Evolutionary conservation across 805 yeast genomes (phyloP), one percentile per base, ranked within the genome.

Genomic region (Lipomyces kockii): DNA sequence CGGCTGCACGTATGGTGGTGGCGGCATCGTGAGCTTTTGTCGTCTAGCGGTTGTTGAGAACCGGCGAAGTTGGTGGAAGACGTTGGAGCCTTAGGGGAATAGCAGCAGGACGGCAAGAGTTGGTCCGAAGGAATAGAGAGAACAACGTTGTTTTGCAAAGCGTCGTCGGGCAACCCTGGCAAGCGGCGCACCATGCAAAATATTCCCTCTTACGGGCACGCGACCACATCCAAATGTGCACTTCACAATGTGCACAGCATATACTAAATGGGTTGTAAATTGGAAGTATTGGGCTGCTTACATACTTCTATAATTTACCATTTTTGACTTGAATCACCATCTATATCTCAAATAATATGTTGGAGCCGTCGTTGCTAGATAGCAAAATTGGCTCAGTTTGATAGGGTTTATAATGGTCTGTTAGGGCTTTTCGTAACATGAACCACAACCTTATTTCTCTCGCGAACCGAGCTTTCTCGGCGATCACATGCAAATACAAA

Each of bases 1-100:
- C 5, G 72, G 70, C 59, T 69, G 70, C 39, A 69, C 66, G 66
- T 69, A 69, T 14, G 72, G 72, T 8, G 72, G 72, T 43, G 72
- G 72, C 12, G 72, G 72, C 72, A 69, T 69, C 37, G 62, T 34
- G 49, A n/a, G 49, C 49, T 17, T n/a, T 9, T 25, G 27, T 25
- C 2, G 34, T 14, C 29, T 27, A 27, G 14, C 29, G 58, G 20
- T 11, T 32, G 60, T 25, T 25, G 32, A 43, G 35, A n/a, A 34
- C 27, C 34, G 61, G 32, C 25, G 46, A 54, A 8, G 52, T 37
- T 17, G 54, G 66, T n/a, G 62, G n/a, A 14, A 25, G 63, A 35
- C 61, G 61, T 25, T 63, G 52, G 25, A 58, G 58, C 20, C 43
- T 17, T 22, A 25, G 37, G 39, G 29, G 35, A 25, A 43, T 17